These are phyloP conservation scores for Grigorovia transvaalensis DNA, from an alignment of 805 yeast species.

Conservation along the genomic window DNA sequence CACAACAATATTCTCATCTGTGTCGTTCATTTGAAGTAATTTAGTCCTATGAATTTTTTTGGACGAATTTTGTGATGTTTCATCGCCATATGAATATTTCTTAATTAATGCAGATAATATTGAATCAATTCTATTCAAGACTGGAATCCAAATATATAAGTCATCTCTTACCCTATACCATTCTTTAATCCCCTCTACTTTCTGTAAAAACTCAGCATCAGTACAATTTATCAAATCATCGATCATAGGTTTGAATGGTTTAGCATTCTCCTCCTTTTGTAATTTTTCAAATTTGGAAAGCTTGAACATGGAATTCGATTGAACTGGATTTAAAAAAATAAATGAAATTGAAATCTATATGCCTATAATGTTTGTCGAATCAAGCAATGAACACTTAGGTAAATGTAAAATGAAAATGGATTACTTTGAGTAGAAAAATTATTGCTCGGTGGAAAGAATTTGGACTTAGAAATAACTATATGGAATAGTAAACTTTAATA, in stretches of 20 bases:
- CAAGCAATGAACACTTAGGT: too few species aligned
- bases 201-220: slow-evolving; percentile 32
- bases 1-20: slow-evolving; percentile 40
- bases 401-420: too few species aligned
- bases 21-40: slow-evolving; percentile 34
- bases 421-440: too few species aligned
- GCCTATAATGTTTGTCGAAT: too few species aligned
- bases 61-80: slow-evolving; percentile 32
- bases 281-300: slow-evolving; percentile 23
- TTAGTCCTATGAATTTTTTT: slow-evolving; percentile 34
- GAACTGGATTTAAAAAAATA: too few species aligned
- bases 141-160: slow-evolving; percentile 64
- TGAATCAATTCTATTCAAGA: slow-evolving; percentile 65
- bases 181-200: slow-evolving; percentile 29
- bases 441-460: neutral
- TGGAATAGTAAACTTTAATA: neutral
- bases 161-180: slow-evolving; percentile 65
- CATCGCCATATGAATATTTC: slow-evolving; percentile 34
- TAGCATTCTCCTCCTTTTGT: slow-evolving; percentile 37
- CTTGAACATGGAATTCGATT: slow-evolving; percentile 15
- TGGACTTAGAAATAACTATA: neutral
- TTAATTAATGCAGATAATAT: slow-evolving; percentile 45
- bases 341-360: neutral
- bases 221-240: slow-evolving; percentile 32
- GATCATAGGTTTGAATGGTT: slow-evolving; percentile 28